These are phyloP conservation scores for Stentor roeselii DNA, from an alignment of 73 alveolate species.

Conservation along the genomic window DNA sequence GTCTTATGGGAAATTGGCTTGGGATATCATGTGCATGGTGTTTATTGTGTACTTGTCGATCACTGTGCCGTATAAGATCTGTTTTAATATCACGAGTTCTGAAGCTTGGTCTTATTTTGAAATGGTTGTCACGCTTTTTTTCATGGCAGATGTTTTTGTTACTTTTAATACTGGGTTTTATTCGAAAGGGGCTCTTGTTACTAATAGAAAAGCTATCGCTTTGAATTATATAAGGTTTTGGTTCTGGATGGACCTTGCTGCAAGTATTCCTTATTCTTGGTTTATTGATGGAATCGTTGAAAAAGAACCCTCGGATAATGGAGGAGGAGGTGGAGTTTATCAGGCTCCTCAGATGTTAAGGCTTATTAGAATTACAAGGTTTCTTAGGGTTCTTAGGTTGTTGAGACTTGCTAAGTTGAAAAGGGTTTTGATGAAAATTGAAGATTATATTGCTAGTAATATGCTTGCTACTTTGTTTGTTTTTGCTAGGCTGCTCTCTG, in stretches of 20 bases:
- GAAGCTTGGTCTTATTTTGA: constrained; percentile 33
- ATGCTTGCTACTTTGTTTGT: constrained; percentile 52
- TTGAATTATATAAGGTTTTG: constrained; percentile 44
- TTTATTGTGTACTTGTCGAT: background rate
- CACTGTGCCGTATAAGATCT: background rate
- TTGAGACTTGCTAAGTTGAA: constrained; percentile 41
- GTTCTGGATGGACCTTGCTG: constrained; percentile 56
- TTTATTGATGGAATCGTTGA: constrained; percentile 32
- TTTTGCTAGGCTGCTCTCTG: constrained; percentile 59
- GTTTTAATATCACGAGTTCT: background rate
- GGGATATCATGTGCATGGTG: constrained; percentile 52
- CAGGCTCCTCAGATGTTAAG: background rate
- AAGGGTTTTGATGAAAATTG: constrained; percentile 56
- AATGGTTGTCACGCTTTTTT: constrained; percentile 32
- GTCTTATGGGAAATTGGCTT: constrained; percentile 29
- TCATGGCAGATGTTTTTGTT: constrained; percentile 49
- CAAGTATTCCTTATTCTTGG: constrained; percentile 46
- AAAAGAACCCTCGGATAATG: constrained; percentile 29
- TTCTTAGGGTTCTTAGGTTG: constrained; percentile 33
- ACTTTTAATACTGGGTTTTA: constrained; percentile 55
- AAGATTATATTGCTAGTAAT: constrained; percentile 66
- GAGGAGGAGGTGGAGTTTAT: background rate
- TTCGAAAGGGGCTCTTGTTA: constrained; percentile 51
- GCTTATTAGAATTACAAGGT: constrained; percentile 7
- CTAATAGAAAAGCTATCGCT: constrained; percentile 38